Conservation (phyloP, 1,284 basidiomycete species). For the Taiwanofungus camphoratus region DNA sequence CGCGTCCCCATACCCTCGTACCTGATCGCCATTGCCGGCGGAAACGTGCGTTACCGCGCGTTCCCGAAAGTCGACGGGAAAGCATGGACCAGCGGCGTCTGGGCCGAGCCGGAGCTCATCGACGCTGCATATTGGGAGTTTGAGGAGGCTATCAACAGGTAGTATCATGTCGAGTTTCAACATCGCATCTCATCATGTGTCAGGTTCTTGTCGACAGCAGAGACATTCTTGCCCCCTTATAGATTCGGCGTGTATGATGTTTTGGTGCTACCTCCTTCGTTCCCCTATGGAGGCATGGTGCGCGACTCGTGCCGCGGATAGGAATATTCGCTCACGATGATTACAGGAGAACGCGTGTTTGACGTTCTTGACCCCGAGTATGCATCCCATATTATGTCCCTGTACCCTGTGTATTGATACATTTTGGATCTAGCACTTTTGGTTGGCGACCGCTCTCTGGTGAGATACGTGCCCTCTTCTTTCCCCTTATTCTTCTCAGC, state of each 20-base stretch:
- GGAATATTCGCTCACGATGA: neutral
- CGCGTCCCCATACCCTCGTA: constrained; percentile 83
- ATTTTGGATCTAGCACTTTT: constrained; percentile 52
- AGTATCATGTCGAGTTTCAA: neutral
- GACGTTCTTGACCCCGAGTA: constrained; percentile 85
- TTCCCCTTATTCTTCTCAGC: neutral
- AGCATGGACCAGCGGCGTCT: constrained; percentile 77
- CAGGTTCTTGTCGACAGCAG: constrained; percentile 75
- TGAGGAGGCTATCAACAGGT: constrained; percentile 77
- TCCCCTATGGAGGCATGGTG: constrained; percentile 91
- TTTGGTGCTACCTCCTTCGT: constrained; percentile 89
- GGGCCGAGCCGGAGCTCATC: constrained; percentile 84
- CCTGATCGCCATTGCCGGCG: constrained; percentile 82
- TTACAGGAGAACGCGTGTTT: constrained; percentile 75
- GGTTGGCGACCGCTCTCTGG: constrained; percentile 78
- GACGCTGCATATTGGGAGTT: constrained; percentile 87
- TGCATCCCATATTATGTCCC: neutral
- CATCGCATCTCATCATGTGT: neutral
- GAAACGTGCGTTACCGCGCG: constrained; percentile 72
- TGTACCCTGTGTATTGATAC: neutral
- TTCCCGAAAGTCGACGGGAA: constrained; percentile 60
- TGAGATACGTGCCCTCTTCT: constrained; percentile 28
- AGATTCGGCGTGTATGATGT: constrained; percentile 89
- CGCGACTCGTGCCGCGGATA: constrained; percentile 14
- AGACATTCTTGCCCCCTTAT: constrained; percentile 72